Base-by-base conservation (phyloP, 2,329 filamentous ascomycete species). In the Penicillium sp. region DNA sequence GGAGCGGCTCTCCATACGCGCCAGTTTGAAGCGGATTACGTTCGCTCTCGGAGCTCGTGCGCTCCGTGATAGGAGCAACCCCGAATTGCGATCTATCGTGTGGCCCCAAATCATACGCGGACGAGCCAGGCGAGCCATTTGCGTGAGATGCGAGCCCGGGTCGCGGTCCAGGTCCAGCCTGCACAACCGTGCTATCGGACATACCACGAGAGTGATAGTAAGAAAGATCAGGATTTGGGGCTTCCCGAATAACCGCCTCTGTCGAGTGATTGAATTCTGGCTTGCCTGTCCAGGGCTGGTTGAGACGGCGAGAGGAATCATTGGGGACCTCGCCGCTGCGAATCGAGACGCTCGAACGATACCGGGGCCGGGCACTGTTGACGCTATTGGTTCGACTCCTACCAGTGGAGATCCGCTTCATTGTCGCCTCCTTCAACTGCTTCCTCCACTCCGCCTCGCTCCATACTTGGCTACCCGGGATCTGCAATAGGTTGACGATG, bases 361-460 rank as follows among this genome's bases (percentile, higher is more conserved):
- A 67, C 12, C 54, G 58, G 25, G 57, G 54, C 29, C 73, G 76
- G 49, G 71, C 76, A 49, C 72, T 76, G 31, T 76, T 73, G 50
- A 79, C 79, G 46, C 74, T 77, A 43, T 74, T 63, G 11, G 68
- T 68, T 13, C 66, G 63, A 37, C 64, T 66, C 18, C 61, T 58
- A 10, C 56, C 55, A 15, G 59, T 51, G 20, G 61, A 56, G 44
- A 66, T 62, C 25, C 66, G 57, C 27, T 60, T 63, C 3, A 84
- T 80, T 0, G 90, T 95, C 30, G 90, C 70, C 41, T 95, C 88
- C 66, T 95, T 96, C 60, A 98, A 67, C 55, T 83, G 80, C 57
- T 81, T 84, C 50, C 89, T 80, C 92, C 92, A 98, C 49, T 95
- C 85, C 15, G 81, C 75, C 65, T 96, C 92, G 30, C 73, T 80